Evolutionary conservation across 257 asterid species (phyloP).

Genomic region (Solanum virginianum): DNA sequence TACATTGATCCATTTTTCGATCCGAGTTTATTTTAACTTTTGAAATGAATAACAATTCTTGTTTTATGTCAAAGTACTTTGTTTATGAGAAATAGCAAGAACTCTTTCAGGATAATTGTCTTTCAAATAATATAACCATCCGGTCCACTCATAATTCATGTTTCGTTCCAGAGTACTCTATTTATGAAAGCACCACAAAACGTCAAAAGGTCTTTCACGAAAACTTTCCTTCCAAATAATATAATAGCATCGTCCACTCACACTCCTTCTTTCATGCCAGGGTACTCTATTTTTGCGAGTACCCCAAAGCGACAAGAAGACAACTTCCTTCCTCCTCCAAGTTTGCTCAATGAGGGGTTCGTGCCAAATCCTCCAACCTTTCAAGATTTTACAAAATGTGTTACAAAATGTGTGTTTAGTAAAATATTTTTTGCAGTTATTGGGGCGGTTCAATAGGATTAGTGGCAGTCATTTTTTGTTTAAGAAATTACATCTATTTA

Average conservation of each 20-base stretch:
- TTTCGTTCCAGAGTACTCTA: not conserved
- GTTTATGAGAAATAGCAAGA: constrained; percentile 2
- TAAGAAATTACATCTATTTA: too few species aligned
- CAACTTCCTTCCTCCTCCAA: not conserved
- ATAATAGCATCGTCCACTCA: not conserved
- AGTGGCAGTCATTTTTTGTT: too few species aligned
- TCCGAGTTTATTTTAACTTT: not conserved
- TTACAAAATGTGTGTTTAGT: too few species aligned
- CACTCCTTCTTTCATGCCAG: not conserved
- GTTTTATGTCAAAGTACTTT: not conserved
- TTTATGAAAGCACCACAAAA: not conserved
- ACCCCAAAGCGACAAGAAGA: constrained; percentile 4
- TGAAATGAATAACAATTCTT: not conserved
- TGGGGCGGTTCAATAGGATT: too few species aligned
- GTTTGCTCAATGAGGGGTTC: constrained; percentile 9
- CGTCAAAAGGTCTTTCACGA: constrained; percentile 3
- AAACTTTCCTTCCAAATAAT: not conserved
- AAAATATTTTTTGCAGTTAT: too few species aligned
- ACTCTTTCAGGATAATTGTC: not conserved
- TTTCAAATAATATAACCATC: not conserved
- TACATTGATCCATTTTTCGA: not conserved
- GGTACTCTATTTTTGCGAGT: not conserved
- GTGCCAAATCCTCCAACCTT: constrained; percentile 16
- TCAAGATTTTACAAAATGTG: too few species aligned
- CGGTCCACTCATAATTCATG: not conserved